Conservation (phyloP, 1,284 basidiomycete genomes). For the Rhodotorula sp. region DNA sequence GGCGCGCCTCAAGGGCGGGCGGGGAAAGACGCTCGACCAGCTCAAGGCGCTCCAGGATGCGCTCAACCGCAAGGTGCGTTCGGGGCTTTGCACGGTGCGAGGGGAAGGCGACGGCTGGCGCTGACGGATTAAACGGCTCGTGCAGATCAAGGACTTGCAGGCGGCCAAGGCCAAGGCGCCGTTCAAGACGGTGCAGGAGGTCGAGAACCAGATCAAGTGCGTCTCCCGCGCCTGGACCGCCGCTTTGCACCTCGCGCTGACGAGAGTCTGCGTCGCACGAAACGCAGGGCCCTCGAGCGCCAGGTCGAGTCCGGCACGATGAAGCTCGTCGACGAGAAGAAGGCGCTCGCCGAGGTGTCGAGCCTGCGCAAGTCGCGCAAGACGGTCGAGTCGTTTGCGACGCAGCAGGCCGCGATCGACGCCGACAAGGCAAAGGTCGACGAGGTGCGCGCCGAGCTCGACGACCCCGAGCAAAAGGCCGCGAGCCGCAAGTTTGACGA, state of each 20-base stretch:
- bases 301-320: conserved; percentile 89
- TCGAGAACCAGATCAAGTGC: conserved; percentile 82
- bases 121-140: not conserved
- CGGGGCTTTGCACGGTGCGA: too few species aligned
- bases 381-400: conserved; percentile 72
- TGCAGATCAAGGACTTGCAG: conserved; percentile 84
- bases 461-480: conserved; percentile 87
- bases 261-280: not conserved
- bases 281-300: conserved; percentile 70
- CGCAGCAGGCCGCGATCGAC: conserved; percentile 77
- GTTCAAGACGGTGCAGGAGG: conserved; percentile 84
- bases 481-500: conserved; percentile 77
- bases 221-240: conserved; percentile 41
- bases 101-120: not conserved
- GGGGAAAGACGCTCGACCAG: conserved; percentile 78
- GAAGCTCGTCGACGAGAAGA: conserved; percentile 95
- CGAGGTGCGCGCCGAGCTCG: conserved; percentile 78
- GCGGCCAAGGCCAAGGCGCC: conserved; percentile 74
- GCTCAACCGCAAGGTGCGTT: conserved; percentile 77
- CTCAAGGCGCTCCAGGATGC: conserved; percentile 77
- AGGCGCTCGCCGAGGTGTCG: conserved; percentile 82
- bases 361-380: conserved; percentile 38
- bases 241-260: not conserved
- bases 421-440: conserved; percentile 72
- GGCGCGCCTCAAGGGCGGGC: conserved; percentile 71